phyloP scores from a whole-genome alignment of 2,329 filamentous ascomycete species.

The Colletotrichum sp. region DNA sequence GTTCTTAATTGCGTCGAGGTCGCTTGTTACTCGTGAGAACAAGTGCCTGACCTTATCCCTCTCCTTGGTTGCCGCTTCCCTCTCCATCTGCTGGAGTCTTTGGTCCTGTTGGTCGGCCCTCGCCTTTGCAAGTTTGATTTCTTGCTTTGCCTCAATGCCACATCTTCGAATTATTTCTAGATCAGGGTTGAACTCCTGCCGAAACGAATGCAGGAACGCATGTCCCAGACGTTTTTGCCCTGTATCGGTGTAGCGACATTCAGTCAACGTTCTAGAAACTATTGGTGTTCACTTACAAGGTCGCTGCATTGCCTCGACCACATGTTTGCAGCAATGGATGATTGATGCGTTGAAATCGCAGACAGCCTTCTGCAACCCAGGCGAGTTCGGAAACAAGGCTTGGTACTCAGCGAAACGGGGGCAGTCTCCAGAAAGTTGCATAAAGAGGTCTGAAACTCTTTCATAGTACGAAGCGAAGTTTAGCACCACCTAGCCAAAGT shows the following conservation, averaged over 20 bases:
- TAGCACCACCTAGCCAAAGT: neutral
- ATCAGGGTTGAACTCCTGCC: neutral
- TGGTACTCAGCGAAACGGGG: neutral
- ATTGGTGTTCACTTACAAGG: neutral
- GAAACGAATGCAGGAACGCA: neutral
- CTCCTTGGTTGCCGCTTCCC: neutral
- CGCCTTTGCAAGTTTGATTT: neutral
- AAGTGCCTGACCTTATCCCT: neutral
- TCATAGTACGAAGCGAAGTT: neutral
- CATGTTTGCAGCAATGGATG: neutral
- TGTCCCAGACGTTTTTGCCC: neutral
- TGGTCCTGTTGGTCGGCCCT: neutral
- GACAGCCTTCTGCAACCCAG: neutral
- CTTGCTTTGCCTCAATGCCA: neutral
- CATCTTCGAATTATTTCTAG: neutral
- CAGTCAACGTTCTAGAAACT: rapidly evolving
- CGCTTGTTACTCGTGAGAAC: neutral
- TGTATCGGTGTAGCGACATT: rapidly evolving
- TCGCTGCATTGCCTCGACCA: neutral
- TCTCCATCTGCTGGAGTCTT: neutral
- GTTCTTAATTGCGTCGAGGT: neutral
- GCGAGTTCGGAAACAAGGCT: neutral
- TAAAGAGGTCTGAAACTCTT: neutral
- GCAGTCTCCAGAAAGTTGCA: neutral
- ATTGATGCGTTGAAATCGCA: neutral